Conservation (phyloP, 1,284 basidiomycete species). For the Moesziomyces sp. region DNA sequence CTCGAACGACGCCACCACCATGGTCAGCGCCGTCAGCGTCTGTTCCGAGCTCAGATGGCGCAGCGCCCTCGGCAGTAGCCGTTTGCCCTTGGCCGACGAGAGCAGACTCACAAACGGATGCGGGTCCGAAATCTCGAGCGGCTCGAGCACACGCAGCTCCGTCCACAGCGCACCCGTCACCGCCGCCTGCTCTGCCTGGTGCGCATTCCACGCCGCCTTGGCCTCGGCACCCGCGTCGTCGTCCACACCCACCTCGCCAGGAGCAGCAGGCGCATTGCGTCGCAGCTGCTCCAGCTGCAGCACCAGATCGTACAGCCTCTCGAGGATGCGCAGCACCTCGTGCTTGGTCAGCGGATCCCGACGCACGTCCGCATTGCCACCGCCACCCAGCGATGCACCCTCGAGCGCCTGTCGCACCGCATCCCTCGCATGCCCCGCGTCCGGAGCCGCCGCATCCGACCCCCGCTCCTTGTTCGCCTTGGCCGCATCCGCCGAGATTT, state of each 20-base stretch:
- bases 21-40: conserved; percentile 86
- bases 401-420: conserved; percentile 61
- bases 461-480: conserved; percentile 30
- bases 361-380: conserved; percentile 71
- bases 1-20: conserved; percentile 91
- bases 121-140: conserved; percentile 92
- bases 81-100: conserved; percentile 89
- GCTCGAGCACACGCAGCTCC: conserved; percentile 84
- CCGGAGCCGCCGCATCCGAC: conserved; percentile 24
- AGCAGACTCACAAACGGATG: conserved; percentile 97
- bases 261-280: conserved; percentile 76
- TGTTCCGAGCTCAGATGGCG: conserved; percentile 84
- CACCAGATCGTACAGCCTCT: conserved; percentile 85
- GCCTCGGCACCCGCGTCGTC: conserved; percentile 42
- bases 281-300: conserved; percentile 87
- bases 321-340: conserved; percentile 82
- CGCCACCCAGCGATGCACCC: conserved; percentile 55
- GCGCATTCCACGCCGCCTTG: conserved; percentile 26
- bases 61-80: conserved; percentile 85
- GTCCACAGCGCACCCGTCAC: conserved; percentile 75
- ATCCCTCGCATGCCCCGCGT: conserved; percentile 46
- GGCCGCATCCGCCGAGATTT: conserved; percentile 74
- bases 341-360: conserved; percentile 76
- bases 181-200: conserved; percentile 44
- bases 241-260: conserved; percentile 67